Base-by-base conservation (phyloP, 495 filamentous ascomycete species). In the Coniosporium apollinis region DNA sequence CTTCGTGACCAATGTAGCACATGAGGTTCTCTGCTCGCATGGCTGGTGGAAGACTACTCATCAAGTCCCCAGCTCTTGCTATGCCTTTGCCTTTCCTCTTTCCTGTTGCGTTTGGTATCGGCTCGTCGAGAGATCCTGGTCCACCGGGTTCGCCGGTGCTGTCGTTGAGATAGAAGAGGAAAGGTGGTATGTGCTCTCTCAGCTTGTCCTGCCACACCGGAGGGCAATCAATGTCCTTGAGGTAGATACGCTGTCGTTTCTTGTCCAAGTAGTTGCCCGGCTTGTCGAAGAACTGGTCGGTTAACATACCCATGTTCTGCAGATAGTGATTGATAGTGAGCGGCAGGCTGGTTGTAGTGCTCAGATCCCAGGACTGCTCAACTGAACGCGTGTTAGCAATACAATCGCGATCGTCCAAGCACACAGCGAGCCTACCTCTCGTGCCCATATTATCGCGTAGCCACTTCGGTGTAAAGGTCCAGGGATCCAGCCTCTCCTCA, bases 1-100 rank as follows among this genome's bases (percentile, higher is more conserved):
- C 89, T 58, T 97, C 89, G 46, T 94, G 89, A 2, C 89, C 89
- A 44, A 94, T 77, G 50, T 97, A 97, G 57, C 86, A 94, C 87
- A 94, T 94, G 49, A 97, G 65, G 39, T 97, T 97, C 41, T 91
- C 77, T 5, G 89, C 89, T 14, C 84, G 71, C 79, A 92, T 89
- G 15, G 73, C 61, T 9, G 65, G 55, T 0, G 84, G 81, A n/a
- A 97, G 67, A 42, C 76, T 82, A 51, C 82, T 85, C 89, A 97
- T 97, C 18, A 97, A 56, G 46, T 97, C 89, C 5, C 83, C 85
- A 2, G 84, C 74, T 30, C 63, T 62, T 5, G 72, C 71, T 41
- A 79, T 64, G 8, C 56, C 61, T 36, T 59, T 45, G 24, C 62
- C 62, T 42, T 59, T 62, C 14, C 50, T 42, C 19, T 28, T 34